Evolutionary conservation across 2,329 filamentous ascomycete genomes (phyloP).

Genomic region (Plectosphaerella sp.): DNA sequence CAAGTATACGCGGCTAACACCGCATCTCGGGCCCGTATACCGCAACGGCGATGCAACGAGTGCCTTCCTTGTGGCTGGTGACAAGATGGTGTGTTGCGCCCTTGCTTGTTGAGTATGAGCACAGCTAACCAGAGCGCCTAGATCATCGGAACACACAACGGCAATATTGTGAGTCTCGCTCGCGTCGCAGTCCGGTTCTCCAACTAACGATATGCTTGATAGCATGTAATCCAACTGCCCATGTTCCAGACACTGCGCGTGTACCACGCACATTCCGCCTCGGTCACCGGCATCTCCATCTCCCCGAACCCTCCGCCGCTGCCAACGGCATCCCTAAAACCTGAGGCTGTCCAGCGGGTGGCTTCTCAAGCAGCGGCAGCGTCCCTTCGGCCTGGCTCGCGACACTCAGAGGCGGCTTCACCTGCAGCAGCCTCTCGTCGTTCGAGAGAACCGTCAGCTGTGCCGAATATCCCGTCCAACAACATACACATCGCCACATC

Average conservation of each 20-base stretch:
- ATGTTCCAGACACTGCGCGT: constrained; percentile 75
- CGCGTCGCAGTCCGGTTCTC: not conserved
- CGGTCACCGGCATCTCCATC: constrained; percentile 82
- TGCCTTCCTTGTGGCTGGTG: constrained; percentile 81
- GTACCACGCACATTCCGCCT: constrained; percentile 91
- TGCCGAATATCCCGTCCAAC: constrained; percentile 77
- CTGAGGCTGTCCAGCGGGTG: constrained; percentile 32
- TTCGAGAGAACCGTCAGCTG: constrained; percentile 44
- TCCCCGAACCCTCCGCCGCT: constrained; percentile 71
- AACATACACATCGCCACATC: constrained; percentile 91
- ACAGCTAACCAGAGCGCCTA: constrained; percentile 35
- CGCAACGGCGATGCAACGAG: constrained; percentile 94
- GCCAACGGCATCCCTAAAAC: constrained; percentile 27
- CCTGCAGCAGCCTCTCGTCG: constrained; percentile 48
- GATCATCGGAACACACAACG: constrained; percentile 93
- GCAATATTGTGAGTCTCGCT: constrained; percentile 71
- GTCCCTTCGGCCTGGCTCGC: constrained; percentile 20
- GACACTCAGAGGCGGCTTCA: constrained; percentile 30
- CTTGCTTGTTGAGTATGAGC: not conserved
- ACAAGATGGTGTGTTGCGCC: constrained; percentile 81
- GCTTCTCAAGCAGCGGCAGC: constrained; percentile 30
- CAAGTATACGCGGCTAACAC: constrained; percentile 87
- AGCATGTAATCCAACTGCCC: constrained; percentile 85
- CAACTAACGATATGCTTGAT: constrained; percentile 1
- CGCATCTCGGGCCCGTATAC: constrained; percentile 75